A percentile compares a stretch with the other conserved stretches of the same genome.
phyloP scores from a whole-genome alignment of 83 land plant genomes.

The Thuja plicata region DNA sequence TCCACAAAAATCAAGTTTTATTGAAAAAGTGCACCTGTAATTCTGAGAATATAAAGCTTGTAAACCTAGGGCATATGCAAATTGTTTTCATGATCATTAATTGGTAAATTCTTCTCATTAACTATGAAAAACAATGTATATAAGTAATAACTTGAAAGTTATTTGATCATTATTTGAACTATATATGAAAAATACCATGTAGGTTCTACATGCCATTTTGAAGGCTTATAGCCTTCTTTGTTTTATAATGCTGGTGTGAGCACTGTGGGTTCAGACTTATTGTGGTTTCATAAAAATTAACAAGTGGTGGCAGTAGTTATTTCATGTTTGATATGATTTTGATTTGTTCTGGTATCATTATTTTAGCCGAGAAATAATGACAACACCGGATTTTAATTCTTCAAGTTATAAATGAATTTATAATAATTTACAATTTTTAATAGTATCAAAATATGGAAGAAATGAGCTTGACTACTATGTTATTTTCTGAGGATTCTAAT shows the following conservation, averaged over 20 bases:
- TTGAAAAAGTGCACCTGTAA: too few species aligned
- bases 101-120: too few species aligned
- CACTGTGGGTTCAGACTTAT: neutral
- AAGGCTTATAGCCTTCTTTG: neutral
- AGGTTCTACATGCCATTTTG: neutral
- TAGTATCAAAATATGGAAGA: neutral
- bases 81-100: too few species aligned
- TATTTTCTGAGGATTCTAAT: neutral
- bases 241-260: slow-evolving; percentile 1
- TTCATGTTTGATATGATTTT: neutral
- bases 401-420: neutral
- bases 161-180: slow-evolving; percentile 13
- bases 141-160: too few species aligned
- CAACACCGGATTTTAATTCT: neutral
- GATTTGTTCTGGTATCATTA: neutral
- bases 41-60: too few species aligned
- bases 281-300: neutral
- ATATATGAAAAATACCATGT: slow-evolving; percentile 10
- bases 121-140: too few species aligned
- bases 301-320: neutral
- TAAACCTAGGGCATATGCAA: too few species aligned
- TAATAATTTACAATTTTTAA: neutral
- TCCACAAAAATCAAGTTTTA: too few species aligned
- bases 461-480: neutral
- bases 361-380: neutral